phyloP scores from a whole-genome alignment of 306 rosid genomes.

The Citrullus mucosospermus region DNA sequence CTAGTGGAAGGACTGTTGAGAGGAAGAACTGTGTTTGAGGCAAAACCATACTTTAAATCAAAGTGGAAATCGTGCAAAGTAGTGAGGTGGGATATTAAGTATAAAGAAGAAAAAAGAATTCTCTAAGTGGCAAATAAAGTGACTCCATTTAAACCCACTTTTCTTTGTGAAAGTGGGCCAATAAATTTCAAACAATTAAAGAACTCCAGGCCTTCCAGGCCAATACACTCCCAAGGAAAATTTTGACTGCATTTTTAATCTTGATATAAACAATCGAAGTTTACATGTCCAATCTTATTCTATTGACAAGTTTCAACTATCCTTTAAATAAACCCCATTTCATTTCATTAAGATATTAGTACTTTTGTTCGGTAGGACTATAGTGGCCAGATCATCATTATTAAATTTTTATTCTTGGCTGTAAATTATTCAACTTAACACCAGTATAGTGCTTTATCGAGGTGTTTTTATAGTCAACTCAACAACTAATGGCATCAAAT shows the following conservation, averaged over 20 bases:
- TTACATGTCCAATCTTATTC: neutral
- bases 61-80: conserved; percentile 7
- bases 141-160: conserved; percentile 3
- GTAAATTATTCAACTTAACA: neutral
- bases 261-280: neutral
- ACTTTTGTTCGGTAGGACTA: neutral
- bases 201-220: neutral
- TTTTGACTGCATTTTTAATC: neutral
- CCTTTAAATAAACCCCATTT: neutral
- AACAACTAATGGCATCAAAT: neutral
- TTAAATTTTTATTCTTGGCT: neutral
- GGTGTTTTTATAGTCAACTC: neutral
- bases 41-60: neutral
- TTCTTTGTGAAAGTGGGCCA: neutral
- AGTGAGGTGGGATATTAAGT: neutral
- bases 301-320: neutral
- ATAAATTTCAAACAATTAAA: neutral
- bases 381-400: neutral
- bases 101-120: neutral
- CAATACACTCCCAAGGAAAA: neutral
- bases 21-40: neutral
- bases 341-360: neutral
- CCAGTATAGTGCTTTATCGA: neutral
- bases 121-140: conserved; percentile 4
- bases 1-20: neutral